Percentiles rank a stretch among this genome's conserved stretches.
phyloP scores from a whole-genome alignment of 1,284 basidiomycete species.

The Anthracocystis panici-leucophaei region DNA sequence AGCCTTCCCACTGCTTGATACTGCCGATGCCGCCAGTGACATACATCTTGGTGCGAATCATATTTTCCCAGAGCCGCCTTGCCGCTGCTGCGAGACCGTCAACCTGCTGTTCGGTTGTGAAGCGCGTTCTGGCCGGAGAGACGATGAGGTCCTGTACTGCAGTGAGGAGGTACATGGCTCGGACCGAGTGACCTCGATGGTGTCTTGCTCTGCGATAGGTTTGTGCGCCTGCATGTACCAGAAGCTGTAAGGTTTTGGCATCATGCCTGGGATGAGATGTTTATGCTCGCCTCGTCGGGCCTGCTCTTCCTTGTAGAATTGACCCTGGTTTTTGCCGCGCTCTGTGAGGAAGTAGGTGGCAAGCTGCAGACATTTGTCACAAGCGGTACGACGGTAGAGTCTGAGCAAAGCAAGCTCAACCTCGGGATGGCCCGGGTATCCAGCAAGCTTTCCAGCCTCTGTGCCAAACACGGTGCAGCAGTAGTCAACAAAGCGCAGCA shows the following conservation, averaged over 20 bases:
- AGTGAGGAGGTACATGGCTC: conserved; percentile 38
- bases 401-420: conserved; percentile 30
- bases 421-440: conserved; percentile 39
- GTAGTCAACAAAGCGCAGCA: conserved; percentile 42
- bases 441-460: conserved; percentile 17
- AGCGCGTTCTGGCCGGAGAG: conserved; percentile 4
- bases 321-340: conserved; percentile 23
- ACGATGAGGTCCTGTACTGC: conserved; percentile 31
- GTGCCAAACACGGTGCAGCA: conserved; percentile 29
- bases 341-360: conserved; percentile 36
- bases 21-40: conserved; percentile 37
- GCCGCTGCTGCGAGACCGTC: conserved; percentile 11
- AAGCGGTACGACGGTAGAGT: conserved; percentile 21
- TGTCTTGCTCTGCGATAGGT: conserved; percentile 31
- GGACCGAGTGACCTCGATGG: conserved; percentile 37
- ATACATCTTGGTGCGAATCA: conserved; percentile 33
- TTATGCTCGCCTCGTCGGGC: conserved; percentile 24
- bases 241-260: conserved; percentile 32
- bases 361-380: conserved; percentile 16
- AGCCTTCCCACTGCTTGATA: conserved; percentile 42
- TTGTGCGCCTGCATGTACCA: conserved; percentile 48
- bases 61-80: conserved; percentile 25
- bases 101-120: conserved; percentile 6
- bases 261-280: conserved; percentile 22
- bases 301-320: conserved; percentile 39